Percentiles rank a stretch among this genome's conserved stretches.
Conservation (phyloP, 768 basidiomycete species). For the Termitomyces eurrhizus region DNA sequence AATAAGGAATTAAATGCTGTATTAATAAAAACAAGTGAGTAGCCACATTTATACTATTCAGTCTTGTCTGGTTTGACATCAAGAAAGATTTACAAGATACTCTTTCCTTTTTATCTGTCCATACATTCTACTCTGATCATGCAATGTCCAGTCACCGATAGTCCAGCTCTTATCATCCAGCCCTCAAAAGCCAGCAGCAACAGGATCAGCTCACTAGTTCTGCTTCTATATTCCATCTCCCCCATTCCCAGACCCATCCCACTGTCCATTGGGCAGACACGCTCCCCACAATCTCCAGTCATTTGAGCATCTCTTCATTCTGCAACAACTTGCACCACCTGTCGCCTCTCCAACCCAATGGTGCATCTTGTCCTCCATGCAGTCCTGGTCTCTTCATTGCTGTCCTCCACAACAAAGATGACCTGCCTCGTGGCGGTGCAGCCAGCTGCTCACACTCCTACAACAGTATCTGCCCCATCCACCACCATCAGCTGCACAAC, state of each 20-base stretch:
- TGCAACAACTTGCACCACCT: conserved; percentile 5
- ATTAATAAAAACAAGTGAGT: too few species aligned
- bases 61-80: too few species aligned
- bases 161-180: too few species aligned
- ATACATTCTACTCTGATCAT: too few species aligned
- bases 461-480: conserved; percentile 10
- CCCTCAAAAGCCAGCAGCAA: conserved; percentile 36
- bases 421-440: neutral
- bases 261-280: conserved; percentile 16
- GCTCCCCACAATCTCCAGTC: conserved; percentile 12
- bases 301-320: conserved; percentile 6
- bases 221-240: conserved; percentile 9
- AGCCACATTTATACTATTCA: too few species aligned
- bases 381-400: conserved; percentile 11
- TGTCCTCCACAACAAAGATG: conserved; percentile 1
- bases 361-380: conserved; percentile 2
- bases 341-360: conserved; percentile 1
- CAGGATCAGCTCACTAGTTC: neutral
- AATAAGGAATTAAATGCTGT: too few species aligned
- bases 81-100: too few species aligned
- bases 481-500: neutral
- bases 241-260: conserved; percentile 6
- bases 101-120: too few species aligned
- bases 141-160: too few species aligned
- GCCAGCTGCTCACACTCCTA: conserved; percentile 8